phyloP scores from a whole-genome alignment of 2,329 filamentous ascomycete genomes.

The Venturia pyrina region DNA sequence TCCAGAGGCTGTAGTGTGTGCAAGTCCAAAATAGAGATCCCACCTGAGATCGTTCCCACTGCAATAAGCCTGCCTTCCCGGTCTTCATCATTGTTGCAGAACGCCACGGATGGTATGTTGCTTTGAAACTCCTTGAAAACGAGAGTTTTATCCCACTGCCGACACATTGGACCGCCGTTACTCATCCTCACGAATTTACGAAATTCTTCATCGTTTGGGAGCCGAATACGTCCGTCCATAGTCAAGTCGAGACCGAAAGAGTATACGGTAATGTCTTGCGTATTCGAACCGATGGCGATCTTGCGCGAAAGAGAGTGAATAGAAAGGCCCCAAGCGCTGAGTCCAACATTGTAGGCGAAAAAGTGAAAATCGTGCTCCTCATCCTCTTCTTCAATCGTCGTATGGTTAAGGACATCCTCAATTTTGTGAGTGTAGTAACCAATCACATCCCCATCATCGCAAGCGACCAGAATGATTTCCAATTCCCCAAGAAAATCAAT shows the following conservation, averaged over 20 bases:
- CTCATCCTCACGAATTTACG: background rate
- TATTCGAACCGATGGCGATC: slow-evolving; percentile 79
- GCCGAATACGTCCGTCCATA: background rate
- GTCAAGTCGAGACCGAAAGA: slow-evolving; percentile 38
- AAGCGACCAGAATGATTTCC: slow-evolving; percentile 39
- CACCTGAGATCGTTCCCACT: slow-evolving; percentile 46
- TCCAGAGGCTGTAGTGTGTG: slow-evolving; percentile 12
- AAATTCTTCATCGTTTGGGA: background rate
- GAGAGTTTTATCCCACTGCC: background rate
- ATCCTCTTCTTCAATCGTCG: background rate
- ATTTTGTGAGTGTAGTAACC: slow-evolving; percentile 28
- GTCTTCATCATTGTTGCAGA: slow-evolving; percentile 44
- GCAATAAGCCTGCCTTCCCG: slow-evolving; percentile 43
- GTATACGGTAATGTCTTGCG: slow-evolving; percentile 46
- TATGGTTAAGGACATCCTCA: slow-evolving; percentile 20
- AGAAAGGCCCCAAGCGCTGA: slow-evolving; percentile 80
- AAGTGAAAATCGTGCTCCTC: slow-evolving; percentile 42
- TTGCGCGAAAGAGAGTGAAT: slow-evolving; percentile 73
- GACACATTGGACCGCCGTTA: background rate
- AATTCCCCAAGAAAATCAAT: slow-evolving; percentile 35
- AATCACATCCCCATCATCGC: slow-evolving; percentile 48
- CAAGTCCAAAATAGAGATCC: slow-evolving; percentile 39
- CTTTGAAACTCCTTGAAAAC: slow-evolving; percentile 12
- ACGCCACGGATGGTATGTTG: slow-evolving; percentile 50
- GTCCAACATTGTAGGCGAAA: slow-evolving; percentile 65